phyloP scores from a whole-genome alignment of 805 yeast genomes.

The Metschnikowia proteae region DNA sequence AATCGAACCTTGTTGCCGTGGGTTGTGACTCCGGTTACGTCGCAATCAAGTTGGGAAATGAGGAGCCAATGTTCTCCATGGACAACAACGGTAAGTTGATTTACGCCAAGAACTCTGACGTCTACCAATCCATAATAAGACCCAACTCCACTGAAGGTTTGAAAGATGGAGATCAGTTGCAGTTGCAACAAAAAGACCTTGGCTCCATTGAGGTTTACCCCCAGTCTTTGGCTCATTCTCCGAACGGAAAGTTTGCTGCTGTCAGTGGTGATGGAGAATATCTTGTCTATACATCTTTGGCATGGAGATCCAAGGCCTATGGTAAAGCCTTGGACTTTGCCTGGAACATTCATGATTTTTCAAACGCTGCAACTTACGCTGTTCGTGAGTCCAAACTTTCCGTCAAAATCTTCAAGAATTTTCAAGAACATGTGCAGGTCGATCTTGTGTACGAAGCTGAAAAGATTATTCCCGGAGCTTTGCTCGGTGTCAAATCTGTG shows the following conservation, averaged over 20 bases:
- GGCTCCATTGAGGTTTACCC: conserved; percentile 96
- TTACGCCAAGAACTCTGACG: conserved; percentile 88
- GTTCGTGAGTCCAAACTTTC: conserved; percentile 64
- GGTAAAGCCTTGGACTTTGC: conserved; percentile 88
- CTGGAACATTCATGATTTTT: conserved; percentile 81
- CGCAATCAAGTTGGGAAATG: conserved; percentile 86
- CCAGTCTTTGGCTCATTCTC: conserved; percentile 81
- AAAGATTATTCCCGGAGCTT: conserved; percentile 82
- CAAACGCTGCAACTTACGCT: conserved; percentile 70
- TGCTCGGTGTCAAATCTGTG: conserved; percentile 78
- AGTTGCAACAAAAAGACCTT: conserved; percentile 80
- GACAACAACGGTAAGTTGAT: conserved; percentile 89
- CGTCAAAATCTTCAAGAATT: conserved; percentile 75
- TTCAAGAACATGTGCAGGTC: conserved; percentile 68
- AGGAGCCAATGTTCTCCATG: conserved; percentile 90
- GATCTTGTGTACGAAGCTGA: conserved; percentile 71
- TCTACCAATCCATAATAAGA: conserved; percentile 77
- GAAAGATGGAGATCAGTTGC: conserved; percentile 77
- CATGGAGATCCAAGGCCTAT: conserved; percentile 95
- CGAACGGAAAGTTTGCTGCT: conserved; percentile 95
- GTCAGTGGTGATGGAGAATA: conserved; percentile 98
- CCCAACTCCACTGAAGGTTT: conserved; percentile 55
- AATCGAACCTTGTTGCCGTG: conserved; percentile 74
- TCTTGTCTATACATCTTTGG: conserved; percentile 91
- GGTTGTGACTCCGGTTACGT: conserved; percentile 95